Evolutionary conservation across 352 stramenopile species (phyloP), one percentile per base, ranked within the genome.

Genomic region (Phytophthora kernoviae): DNA sequence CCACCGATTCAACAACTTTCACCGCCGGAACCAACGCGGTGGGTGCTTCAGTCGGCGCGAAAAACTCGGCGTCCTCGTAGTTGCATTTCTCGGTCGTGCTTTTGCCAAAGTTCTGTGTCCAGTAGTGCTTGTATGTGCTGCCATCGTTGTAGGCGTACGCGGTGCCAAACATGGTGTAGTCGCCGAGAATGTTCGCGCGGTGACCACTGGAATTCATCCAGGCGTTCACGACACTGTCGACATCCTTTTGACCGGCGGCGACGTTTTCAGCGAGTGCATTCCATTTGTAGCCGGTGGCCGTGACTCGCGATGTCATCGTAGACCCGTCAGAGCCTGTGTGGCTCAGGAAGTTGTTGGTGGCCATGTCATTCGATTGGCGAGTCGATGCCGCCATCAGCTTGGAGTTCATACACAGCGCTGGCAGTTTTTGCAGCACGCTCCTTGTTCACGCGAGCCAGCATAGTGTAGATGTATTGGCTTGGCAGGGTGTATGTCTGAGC

Each of bases 131-230:
- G 56, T 75, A 81, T 9, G 36, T 73, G 45, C 52, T 70, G 15
- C 36, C 26, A 4, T 48, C 41, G 53, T 21, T 75, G 56, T 68
- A 77, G 12, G 64, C 58, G 42, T 71, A 77, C 4, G 64, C 64
- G 0, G 46, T 62, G 24, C 68, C 64, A 33, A 77, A 60, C 30
- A 68, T 58, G 22, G 59, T 77, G 53, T 74, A 77, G 34, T 55
- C 39, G 12, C 65, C 61, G 18, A 86, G 54, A 41, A 86, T 70
- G 57, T 83, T 86, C 17, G 49, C 41, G 12, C 63, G 60, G 58
- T 86, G 76, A 15, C 76, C 76, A 8, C 42, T 7, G 21, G 76
- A 86, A 24, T 74, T 70, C 73, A 86, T 83, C 77, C 77, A 86
- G 20, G 73, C 58, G 17, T 55, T 53, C 70, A 86, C 77, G 32